Base-by-base conservation (phyloP, 2,329 filamentous ascomycete genomes). In the Colletotrichum agaves region DNA sequence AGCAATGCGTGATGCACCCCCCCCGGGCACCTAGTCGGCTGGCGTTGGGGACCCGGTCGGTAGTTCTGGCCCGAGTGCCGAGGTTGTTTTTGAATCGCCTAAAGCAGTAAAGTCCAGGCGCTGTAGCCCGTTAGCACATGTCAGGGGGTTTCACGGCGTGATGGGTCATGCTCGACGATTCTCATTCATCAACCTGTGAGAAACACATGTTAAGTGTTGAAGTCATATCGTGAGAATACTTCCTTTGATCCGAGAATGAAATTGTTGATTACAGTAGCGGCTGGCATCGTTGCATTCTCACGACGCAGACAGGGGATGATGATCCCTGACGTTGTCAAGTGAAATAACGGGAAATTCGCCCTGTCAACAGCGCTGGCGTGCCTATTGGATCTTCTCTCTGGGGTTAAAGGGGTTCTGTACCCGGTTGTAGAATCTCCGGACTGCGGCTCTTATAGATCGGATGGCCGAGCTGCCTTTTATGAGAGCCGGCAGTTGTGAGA, bases 41-140 rank as follows among this genome's bases (percentile, higher is more conserved):
- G 64, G 56, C 64, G 53, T 64, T 61, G 61, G 64, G 61, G 64
- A n/a, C n/a, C n/a, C n/a, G n/a, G 35, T 67, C 64, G 64, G 64
- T 53, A 64, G 49, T 41, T 21, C 52, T 61, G n/a, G 64, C 33
- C 64, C 64, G 64, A 67, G 46, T 67, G 64, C 64, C 64, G 64
- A 67, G 64, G 64, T 64, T 55, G 52, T 53, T 58, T 46, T 52
- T 21, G 17, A 33, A n/a, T 44, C 60, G 15, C 63, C 59, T 21
- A 58, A 50, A 64, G 23, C 53, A 12, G 53, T 53, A 61, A 61
- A 27, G 27, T 7, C 8, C 37, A 15, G 31, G 23, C 12, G 12
- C 46, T 50, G 52, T 53, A 63, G 61, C 61, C 46, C 23, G 19
- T 53, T 53, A 52, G 64, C 64, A 67, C 64, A 64, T 67, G 64